Evolutionary conservation across 257 asterid genomes (phyloP), one percentile per base, ranked within the genome.

Genomic region (Striga asiatica): DNA sequence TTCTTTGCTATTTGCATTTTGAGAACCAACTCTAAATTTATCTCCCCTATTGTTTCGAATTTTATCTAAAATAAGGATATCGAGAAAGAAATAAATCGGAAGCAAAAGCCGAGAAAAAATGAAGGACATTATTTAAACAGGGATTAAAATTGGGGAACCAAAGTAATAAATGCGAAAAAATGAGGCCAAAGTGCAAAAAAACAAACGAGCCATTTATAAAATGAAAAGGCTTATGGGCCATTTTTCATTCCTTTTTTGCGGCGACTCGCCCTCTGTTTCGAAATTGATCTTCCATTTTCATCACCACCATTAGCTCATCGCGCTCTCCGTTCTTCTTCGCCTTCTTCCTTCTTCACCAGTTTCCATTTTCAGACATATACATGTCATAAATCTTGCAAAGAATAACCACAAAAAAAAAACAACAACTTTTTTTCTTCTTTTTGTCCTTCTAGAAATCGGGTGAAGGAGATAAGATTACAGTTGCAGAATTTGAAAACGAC

Each of bases 191-290:
- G 1, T 34, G 41, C 41, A 34, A 34, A 34, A 2, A 34, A 34
- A 34, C n/a, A 34, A 34, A 8, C 41, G 41, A 29, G 35, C 1
- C 5, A 34, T 10, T 34, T 34, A 34, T 29, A 29, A 4, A 7
- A 34, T 2, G 11, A 34, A 34, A 3, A 34, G 13, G 41, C 4
- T 2, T 4, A 34, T 34, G 5, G 41, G 22, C 24, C 38, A 32
- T n/a, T 32, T 41, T 41, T 6, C 7, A 27, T 7, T 17, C 19
- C 42, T 5, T 54, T 61, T 41, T 64, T 43, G 71, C 76, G 79
- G 79, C 77, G 60, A 69, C 73, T 68, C 71, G 78, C 65, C 74
- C 78, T 68, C 70, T 72, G 76, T 42, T 49, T 60, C 61, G 43
- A 61, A 66, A 66, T 59, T 64, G 37, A 60, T 62, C n/a, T 58